Evolutionary conservation across 257 asterid genomes (phyloP).

Genomic region (Nemophila menziesii): DNA sequence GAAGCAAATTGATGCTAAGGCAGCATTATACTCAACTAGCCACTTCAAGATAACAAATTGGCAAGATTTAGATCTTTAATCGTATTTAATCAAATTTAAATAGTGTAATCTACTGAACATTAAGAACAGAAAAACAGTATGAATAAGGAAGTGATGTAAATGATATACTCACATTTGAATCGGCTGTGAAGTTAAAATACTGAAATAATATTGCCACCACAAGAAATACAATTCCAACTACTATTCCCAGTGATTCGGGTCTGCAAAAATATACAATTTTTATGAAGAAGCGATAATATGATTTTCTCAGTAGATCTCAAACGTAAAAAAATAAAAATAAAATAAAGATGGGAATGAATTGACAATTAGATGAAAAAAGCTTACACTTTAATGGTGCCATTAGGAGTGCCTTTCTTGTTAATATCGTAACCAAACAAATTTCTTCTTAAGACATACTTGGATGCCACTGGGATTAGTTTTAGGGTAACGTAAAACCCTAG

Average conservation of each 20-base stretch:
- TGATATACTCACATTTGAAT: slow-evolving; percentile 40
- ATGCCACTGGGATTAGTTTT: slow-evolving; percentile 70
- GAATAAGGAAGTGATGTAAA: background rate
- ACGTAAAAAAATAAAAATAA: slow-evolving; percentile 3
- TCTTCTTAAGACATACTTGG: slow-evolving; percentile 59
- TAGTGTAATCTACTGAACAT: slow-evolving; percentile 3
- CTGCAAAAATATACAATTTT: slow-evolving; percentile 28
- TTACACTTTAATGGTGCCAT: slow-evolving; percentile 87
- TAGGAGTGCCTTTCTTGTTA: slow-evolving; percentile 88
- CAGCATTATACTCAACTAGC: slow-evolving; percentile 98
- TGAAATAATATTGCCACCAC: slow-evolving; percentile 76
- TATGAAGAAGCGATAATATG: too few species aligned
- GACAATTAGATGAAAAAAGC: slow-evolving; percentile 12
- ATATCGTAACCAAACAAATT: slow-evolving; percentile 80
- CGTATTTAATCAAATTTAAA: background rate
- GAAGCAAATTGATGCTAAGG: slow-evolving; percentile 87
- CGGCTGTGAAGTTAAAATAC: slow-evolving; percentile 52
- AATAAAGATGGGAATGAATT: background rate
- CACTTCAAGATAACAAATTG: slow-evolving; percentile 37
- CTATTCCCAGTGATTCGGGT: slow-evolving; percentile 92
- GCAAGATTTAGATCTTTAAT: slow-evolving; percentile 7
- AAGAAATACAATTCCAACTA: slow-evolving; percentile 67
- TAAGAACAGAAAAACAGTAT: background rate
- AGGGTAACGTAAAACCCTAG: slow-evolving; percentile 50
- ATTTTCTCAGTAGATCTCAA: background rate